Percentiles rank a stretch among this genome's conserved stretches.
Evolutionary conservation across 768 basidiomycete genomes (phyloP).

Genomic region (Botryobasidium botryosum): DNA sequence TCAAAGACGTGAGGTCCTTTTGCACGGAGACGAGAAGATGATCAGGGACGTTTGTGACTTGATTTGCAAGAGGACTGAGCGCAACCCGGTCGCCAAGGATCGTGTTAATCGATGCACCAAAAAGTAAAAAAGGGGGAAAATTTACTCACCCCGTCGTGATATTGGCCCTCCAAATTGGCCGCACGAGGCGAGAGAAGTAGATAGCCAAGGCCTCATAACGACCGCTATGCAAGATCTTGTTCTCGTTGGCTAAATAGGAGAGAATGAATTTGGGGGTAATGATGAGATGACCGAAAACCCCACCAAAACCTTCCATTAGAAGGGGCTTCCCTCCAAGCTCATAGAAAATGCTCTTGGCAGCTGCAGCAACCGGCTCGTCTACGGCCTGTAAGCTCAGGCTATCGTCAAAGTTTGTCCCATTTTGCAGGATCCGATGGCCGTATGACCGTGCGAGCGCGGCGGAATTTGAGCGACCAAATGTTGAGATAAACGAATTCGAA

Average conservation of each 20-base stretch:
- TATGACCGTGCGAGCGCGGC: neutral
- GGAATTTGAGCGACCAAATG: neutral
- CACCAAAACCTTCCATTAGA: constrained; percentile 4
- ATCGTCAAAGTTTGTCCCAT: too few species aligned
- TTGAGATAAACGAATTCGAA: constrained; percentile 55
- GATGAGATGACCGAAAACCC: neutral
- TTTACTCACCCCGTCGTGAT: constrained; percentile 46
- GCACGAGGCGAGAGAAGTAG: constrained; percentile 69
- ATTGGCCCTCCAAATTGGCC: constrained; percentile 77
- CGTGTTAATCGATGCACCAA: too few species aligned
- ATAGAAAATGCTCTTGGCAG: constrained; percentile 5
- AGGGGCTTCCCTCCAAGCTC: constrained; percentile 5
- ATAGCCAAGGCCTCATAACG: constrained; percentile 76
- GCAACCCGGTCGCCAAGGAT: too few species aligned
- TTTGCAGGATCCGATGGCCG: neutral
- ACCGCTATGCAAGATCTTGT: constrained; percentile 50
- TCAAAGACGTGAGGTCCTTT: constrained; percentile 60
- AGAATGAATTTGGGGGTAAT: neutral
- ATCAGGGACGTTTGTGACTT: constrained; percentile 49
- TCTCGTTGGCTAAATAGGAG: constrained; percentile 15
- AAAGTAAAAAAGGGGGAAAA: constrained; percentile 3
- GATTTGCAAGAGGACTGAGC: constrained; percentile 15
- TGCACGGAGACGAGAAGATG: constrained; percentile 49
- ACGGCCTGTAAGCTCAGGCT: too few species aligned
- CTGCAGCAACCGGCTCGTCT: neutral